Evolutionary conservation across 176 grass and related monocot species (phyloP), one percentile per base, ranked within the genome.

Genomic region (Tillandsia fasciculata): DNA sequence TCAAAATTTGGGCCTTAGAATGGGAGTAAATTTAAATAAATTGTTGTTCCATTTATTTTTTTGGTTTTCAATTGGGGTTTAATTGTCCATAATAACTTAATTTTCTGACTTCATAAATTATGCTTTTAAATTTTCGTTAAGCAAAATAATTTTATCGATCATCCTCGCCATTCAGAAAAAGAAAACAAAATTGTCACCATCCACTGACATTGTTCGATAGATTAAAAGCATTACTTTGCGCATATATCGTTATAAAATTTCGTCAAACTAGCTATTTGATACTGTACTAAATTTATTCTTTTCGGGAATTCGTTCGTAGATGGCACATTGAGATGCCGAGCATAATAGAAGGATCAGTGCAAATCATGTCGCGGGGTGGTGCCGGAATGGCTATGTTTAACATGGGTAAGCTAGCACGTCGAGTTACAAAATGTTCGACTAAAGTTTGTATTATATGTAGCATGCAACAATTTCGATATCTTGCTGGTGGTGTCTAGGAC

Each of bases 351-450:
- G 88, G 80, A 1, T 91, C 85, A 29, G 73, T 96, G 83, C 72
- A 81, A 73, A 84, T 96, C 42, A 96, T 96, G 83, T 79, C 91
- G 12, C 86, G 51, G 53, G 79, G 83, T 0, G 88, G 91, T 59
- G 83, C 88, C 9, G 88, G 80, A 50, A 74, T 87, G 79, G 68
- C 83, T 20, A 96, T 96, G 91, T 96, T 96, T 68, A 96, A 83
- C 83, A 82, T 91, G 74, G 91, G 91, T 87, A 23, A 48, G 66
- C 20, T 20, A 20, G 20, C 0, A 54, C 0, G 12, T 51, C 33
- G 33, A 42, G 18, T 51, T 20, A 67, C 8, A 8, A 53, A n/a
- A 48, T 54, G 6, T 57, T 57, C 53, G 12, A 15, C 13, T 8
- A 15, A 15, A 17, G 8, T 71, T 9, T 52, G 12, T 22, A 49